phyloP scores from a whole-genome alignment of 768 basidiomycete genomes.

The Cubamyces lactineus region DNA sequence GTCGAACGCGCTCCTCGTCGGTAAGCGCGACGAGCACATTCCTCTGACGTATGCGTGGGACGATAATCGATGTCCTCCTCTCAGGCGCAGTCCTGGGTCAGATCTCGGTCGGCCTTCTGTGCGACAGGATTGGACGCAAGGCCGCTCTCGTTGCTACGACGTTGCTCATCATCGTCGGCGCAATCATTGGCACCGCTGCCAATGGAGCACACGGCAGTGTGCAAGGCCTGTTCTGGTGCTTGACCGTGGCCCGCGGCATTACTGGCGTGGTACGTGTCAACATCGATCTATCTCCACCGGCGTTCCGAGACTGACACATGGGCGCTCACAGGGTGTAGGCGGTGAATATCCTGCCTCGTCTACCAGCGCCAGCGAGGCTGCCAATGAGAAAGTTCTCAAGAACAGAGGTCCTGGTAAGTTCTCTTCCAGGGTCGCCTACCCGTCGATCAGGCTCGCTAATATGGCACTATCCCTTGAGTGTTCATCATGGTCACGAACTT shows the following conservation, averaged over 20 bases:
- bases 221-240: constrained; percentile 71
- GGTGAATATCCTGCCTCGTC: constrained; percentile 80
- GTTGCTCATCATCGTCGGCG: constrained; percentile 67
- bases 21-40: constrained; percentile 38
- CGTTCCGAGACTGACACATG: not conserved
- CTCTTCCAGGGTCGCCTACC: not conserved
- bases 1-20: constrained; percentile 71
- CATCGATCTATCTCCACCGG: not conserved
- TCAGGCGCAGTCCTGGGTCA: constrained; percentile 66
- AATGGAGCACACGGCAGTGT: constrained; percentile 60
- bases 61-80: constrained; percentile 13
- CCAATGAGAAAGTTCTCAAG: constrained; percentile 67
- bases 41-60: not conserved
- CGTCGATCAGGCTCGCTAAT: constrained; percentile 2
- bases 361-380: constrained; percentile 69
- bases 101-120: constrained; percentile 65
- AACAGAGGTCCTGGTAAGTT: constrained; percentile 59
- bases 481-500: constrained; percentile 82
- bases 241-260: constrained; percentile 72
- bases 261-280: constrained; percentile 57
- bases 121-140: constrained; percentile 75
- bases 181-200: constrained; percentile 68
- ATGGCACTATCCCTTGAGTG: constrained; percentile 39
- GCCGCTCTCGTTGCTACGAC: constrained; percentile 74
- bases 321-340: constrained; percentile 57